Evolutionary conservation across 805 yeast genomes (phyloP), one percentile per base, ranked within the genome.

Genomic region (Spencermartinsiella europaea): DNA sequence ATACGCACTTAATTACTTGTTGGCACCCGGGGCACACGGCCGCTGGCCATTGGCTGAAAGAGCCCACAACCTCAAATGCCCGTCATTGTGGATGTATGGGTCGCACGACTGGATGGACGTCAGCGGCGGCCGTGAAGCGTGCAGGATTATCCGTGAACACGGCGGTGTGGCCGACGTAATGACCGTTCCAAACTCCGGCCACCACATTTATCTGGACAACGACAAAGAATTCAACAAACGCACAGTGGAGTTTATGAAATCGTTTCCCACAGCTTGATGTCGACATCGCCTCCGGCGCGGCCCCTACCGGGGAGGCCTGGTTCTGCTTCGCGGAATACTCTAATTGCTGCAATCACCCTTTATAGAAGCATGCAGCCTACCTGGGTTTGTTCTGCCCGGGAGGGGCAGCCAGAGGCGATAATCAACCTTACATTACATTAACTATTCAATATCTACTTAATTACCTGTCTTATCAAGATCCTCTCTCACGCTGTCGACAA

Each of bases 1-100:
- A 66, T 91, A 91, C 62, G 81, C 91, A 72, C 70, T 93, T 53
- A 85, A 87, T 54, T 85, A 83, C 59, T 70, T 89, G 16, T 68
- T 91, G 20, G 90, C 87, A 0, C 95, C 96, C 4, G 99, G 98
- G 2, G 98, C 95, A 0, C 78, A 79, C 41, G 95, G 97, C 0
- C 71, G 96, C 51, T 68, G 75, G 56, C 95, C 98, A 1, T 68
- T 91, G 44, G 62, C 65, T 4, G 66, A 70, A 37, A 64, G 85
- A 17, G 71, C 83, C 12, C 65, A 74, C 25, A 66, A 72, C 19
- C 63, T 83, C 7, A 67, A 74, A 3, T 79, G 86, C 58, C 79
- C 84, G 34, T 70, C 88, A 28, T 62, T 74, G 4, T 93, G 98
- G 97, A 68, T 84, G 53, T 91, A 91, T 56, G 99, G 99, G 0